Percentiles rank a stretch among this genome's conserved stretches.
phyloP scores from a whole-genome alignment of 441 rosid species.

The Mallotus japonicus region DNA sequence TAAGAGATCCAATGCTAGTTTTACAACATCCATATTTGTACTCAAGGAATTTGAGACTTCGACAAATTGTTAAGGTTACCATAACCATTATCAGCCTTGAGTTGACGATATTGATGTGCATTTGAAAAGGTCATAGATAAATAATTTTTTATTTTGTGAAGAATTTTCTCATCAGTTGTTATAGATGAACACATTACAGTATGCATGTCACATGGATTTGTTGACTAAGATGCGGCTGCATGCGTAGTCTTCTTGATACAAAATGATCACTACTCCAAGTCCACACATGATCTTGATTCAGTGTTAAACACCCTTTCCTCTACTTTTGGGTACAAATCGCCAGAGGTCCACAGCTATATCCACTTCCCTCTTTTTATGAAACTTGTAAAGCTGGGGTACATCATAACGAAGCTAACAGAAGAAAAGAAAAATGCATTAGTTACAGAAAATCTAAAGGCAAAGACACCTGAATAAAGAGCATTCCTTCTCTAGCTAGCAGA shows the following conservation, averaged over 20 bases:
- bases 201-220: background rate
- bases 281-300: constrained; percentile 1
- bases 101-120: too few species aligned
- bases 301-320: constrained; percentile 6
- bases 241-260: background rate
- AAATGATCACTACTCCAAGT: background rate
- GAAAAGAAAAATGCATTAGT: background rate
- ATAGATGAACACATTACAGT: background rate
- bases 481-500: too few species aligned
- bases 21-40: background rate
- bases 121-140: too few species aligned
- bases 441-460: background rate
- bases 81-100: too few species aligned
- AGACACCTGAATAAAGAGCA: background rate
- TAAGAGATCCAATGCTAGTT: background rate
- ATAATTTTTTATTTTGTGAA: too few species aligned
- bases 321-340: constrained; percentile 75
- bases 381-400: constrained; percentile 76
- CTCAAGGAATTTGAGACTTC: background rate
- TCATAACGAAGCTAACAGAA: constrained; percentile 67
- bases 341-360: constrained; percentile 94
- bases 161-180: background rate
- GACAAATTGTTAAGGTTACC: too few species aligned
- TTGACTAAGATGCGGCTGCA: background rate
- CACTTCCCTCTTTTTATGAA: constrained; percentile 82